Conservation (phyloP, 768 basidiomycete genomes). For the Hericium coralloides region DNA sequence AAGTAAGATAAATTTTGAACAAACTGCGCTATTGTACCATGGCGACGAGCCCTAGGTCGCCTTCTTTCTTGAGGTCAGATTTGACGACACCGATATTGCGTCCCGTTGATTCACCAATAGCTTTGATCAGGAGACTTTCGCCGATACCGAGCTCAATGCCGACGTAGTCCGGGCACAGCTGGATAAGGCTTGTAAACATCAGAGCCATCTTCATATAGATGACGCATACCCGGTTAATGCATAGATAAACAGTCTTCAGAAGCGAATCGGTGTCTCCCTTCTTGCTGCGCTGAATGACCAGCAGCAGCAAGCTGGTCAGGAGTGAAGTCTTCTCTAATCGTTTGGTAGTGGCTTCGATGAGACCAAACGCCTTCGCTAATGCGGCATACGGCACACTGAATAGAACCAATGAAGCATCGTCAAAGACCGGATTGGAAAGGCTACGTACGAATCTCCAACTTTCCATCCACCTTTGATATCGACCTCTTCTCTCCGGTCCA, state of each 20-base stretch:
- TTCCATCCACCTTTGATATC: conserved; percentile 81
- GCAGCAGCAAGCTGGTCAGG: conserved; percentile 80
- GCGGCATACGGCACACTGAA: conserved; percentile 89
- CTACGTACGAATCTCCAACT: conserved; percentile 67
- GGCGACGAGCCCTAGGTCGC: conserved; percentile 94
- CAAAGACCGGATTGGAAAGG: not conserved
- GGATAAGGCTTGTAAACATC: conserved; percentile 1
- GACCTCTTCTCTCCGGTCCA: conserved; percentile 55
- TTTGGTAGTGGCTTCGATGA: conserved; percentile 93
- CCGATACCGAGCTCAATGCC: conserved; percentile 96
- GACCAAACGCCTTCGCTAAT: conserved; percentile 75
- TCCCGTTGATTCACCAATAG: conserved; percentile 94
- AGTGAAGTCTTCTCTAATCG: conserved; percentile 87
- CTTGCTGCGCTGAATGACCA: conserved; percentile 82
- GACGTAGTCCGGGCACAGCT: conserved; percentile 93
- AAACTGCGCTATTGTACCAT: conserved; percentile 34
- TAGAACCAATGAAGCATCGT: not conserved
- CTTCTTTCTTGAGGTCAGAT: conserved; percentile 87
- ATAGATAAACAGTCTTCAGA: conserved; percentile 87
- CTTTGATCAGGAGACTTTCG: conserved; percentile 88
- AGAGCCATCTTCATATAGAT: not conserved
- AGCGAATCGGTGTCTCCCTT: conserved; percentile 66
- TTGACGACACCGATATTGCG: conserved; percentile 76
- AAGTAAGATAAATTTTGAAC: not conserved
- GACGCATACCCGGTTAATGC: conserved; percentile 81